These are phyloP conservation scores for Penicillium silybi DNA, from an alignment of 495 filamentous ascomycete genomes.

Conservation along the genomic window DNA sequence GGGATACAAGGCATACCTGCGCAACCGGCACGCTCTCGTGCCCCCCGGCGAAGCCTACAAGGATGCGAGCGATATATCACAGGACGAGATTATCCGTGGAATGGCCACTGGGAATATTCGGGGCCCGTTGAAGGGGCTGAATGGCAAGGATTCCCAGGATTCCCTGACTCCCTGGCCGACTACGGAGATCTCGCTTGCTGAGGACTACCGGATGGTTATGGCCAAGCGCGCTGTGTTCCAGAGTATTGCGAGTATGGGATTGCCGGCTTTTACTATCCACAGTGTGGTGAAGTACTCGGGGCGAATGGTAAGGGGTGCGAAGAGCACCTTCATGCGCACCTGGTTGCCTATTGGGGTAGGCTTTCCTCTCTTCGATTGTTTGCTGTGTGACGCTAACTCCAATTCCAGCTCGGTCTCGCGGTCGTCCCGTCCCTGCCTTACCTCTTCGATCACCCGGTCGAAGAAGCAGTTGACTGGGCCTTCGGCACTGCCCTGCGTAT, in stretches of 20 bases:
- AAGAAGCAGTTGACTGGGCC: slow-evolving; percentile 80
- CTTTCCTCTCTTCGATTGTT: slow-evolving; percentile 5
- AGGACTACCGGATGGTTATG: slow-evolving; percentile 92
- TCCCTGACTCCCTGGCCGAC: slow-evolving; percentile 31
- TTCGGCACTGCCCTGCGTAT: slow-evolving; percentile 76
- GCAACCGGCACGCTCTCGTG: slow-evolving; percentile 60
- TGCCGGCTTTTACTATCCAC: slow-evolving; percentile 95
- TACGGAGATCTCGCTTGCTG: slow-evolving; percentile 62
- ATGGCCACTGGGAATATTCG: slow-evolving; percentile 40
- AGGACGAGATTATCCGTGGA: slow-evolving; percentile 30
- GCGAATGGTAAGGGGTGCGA: slow-evolving; percentile 69
- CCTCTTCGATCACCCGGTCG: slow-evolving; percentile 90
- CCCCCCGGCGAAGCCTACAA: slow-evolving; percentile 41
- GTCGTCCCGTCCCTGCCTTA: slow-evolving; percentile 86
- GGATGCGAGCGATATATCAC: slow-evolving; percentile 32
- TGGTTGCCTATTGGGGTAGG: slow-evolving; percentile 84
- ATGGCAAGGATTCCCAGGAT: not conserved
- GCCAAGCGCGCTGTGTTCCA: slow-evolving; percentile 87
- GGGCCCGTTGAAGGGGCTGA: slow-evolving; percentile 12
- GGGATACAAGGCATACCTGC: slow-evolving; percentile 90
- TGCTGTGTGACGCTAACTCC: not conserved
- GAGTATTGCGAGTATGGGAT: slow-evolving; percentile 82
- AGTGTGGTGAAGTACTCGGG: slow-evolving; percentile 85
- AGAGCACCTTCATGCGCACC: slow-evolving; percentile 69
- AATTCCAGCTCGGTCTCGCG: slow-evolving; percentile 65